phyloP scores from a whole-genome alignment of 305 asterid species.

The Rubia tinctorum region DNA sequence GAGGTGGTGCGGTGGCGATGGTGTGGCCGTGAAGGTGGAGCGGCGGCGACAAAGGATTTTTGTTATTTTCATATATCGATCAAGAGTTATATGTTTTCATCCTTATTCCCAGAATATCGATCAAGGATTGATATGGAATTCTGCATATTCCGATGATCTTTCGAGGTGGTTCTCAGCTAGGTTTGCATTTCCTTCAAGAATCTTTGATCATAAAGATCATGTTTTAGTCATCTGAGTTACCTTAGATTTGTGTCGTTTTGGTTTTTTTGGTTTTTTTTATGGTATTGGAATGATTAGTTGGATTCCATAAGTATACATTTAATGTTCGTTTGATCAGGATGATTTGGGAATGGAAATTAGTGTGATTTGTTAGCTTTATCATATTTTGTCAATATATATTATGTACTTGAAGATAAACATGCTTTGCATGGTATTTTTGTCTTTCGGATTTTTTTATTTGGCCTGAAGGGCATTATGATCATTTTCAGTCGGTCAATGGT shows the following conservation, averaged over 20 bases:
- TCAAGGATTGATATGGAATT: conserved; percentile 35
- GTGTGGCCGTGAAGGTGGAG: too few relatives aligned
- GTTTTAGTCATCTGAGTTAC: conserved; percentile 26
- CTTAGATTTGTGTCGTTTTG: background rate
- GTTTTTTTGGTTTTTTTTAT: background rate
- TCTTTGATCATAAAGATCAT: conserved; percentile 37
- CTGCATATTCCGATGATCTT: conserved; percentile 41
- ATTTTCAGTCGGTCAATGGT: too few relatives aligned
- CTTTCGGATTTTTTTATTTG: too few relatives aligned
- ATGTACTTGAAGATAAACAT: too few relatives aligned
- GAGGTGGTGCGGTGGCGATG: too few relatives aligned
- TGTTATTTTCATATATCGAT: too few relatives aligned
- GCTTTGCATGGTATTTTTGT: too few relatives aligned
- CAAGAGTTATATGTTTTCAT: conserved; percentile 52
- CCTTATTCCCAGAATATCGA: conserved; percentile 71
- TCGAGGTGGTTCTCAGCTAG: conserved; percentile 71
- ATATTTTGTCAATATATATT: background rate
- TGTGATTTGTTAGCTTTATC: background rate
- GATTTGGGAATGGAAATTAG: background rate
- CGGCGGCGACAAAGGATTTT: too few relatives aligned
- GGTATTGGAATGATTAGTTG: background rate
- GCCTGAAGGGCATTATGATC: too few relatives aligned
- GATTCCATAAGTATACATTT: background rate
- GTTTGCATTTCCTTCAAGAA: conserved; percentile 64
- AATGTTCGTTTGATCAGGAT: conserved; percentile 6